phyloP scores from a whole-genome alignment of 306 rosid species.

The Trifolium pratense region DNA sequence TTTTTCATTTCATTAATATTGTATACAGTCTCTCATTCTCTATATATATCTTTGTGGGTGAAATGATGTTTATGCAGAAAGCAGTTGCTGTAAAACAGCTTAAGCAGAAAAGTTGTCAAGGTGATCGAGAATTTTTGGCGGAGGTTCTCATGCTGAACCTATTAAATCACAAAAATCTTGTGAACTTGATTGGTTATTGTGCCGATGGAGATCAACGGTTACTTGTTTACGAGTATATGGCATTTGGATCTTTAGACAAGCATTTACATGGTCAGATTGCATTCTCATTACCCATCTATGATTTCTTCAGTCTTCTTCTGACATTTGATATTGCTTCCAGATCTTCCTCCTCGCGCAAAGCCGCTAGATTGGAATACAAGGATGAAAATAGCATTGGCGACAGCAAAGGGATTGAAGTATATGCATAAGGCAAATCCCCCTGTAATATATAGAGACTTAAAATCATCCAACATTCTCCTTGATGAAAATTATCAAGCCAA shows the following conservation, averaged over 20 bases:
- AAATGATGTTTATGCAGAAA: conserved; percentile 49
- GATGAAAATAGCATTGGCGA: conserved; percentile 85
- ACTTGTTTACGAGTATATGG: conserved; percentile 89
- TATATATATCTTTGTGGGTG: conserved; percentile 22
- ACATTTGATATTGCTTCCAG: conserved; percentile 48
- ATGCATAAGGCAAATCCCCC: conserved; percentile 76
- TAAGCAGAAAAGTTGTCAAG: conserved; percentile 76
- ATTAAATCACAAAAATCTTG: conserved; percentile 81
- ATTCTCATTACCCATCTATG: not conserved
- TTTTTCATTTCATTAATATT: not conserved
- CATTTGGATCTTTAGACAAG: conserved; percentile 88
- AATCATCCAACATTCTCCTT: conserved; percentile 80
- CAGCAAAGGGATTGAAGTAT: conserved; percentile 88
- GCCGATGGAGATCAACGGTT: conserved; percentile 85
- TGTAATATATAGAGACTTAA: conserved; percentile 79
- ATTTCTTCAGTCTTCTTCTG: conserved; percentile 11
- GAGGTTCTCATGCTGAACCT: conserved; percentile 93
- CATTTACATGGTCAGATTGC: conserved; percentile 67
- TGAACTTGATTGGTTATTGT: conserved; percentile 83
- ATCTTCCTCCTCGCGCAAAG: conserved; percentile 62
- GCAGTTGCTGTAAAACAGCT: conserved; percentile 89
- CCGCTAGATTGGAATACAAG: conserved; percentile 91
- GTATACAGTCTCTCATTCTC: not conserved
- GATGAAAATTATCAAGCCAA: conserved; percentile 75
- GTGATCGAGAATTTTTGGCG: conserved; percentile 79